Evolutionary conservation across 2,329 filamentous ascomycete genomes (phyloP), one percentile per base, ranked within the genome.

Genomic region (Sporothrix mexicana): DNA sequence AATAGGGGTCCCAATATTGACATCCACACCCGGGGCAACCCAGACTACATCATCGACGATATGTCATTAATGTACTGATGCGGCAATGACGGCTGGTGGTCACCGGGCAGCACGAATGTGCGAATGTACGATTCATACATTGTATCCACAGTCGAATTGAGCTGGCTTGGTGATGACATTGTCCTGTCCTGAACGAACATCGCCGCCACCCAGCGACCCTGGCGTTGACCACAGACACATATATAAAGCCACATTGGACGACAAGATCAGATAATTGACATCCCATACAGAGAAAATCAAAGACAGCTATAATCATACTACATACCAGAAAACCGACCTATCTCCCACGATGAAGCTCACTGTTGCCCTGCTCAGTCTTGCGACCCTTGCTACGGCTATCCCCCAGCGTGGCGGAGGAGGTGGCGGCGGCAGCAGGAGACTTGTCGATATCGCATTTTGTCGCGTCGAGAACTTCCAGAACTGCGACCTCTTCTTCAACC

Each of bases 161-260:
- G 20, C 59, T 30, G 59, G 59, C 59, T 62, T 62, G 59, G 59
- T 12, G 59, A 36, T 43, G 59, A 62, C 59, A 36, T 62, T 62
- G 59, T 43, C 30, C 59, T 30, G 36, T 5, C 30, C 20, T 62
- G 30, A 15, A 43, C 2, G 30, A 17, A 20, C 59, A 62, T 62
- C 15, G 43, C 43, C 30, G 59, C 59, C 59, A 20, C 59, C 1
- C 8, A 5, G 20, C 30, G 10, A 41, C 5, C 59, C 45, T 62
- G 59, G 59, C 59, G 36, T 23, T 3, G 59, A 3, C n/a, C n/a
- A 9, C 12, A 41, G 3, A 17, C 17, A 41, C 7, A 9, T 62
- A 62, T 62, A 45, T 62, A 62, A 62, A 20, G 17, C 7, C n/a
- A 43, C 59, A 17, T 7, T 20, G 59, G 7, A 6, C 49, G 47